These are phyloP conservation scores for Saxispiralis lemnorum DNA, from an alignment of 495 filamentous ascomycete species.

Conservation along the genomic window DNA sequence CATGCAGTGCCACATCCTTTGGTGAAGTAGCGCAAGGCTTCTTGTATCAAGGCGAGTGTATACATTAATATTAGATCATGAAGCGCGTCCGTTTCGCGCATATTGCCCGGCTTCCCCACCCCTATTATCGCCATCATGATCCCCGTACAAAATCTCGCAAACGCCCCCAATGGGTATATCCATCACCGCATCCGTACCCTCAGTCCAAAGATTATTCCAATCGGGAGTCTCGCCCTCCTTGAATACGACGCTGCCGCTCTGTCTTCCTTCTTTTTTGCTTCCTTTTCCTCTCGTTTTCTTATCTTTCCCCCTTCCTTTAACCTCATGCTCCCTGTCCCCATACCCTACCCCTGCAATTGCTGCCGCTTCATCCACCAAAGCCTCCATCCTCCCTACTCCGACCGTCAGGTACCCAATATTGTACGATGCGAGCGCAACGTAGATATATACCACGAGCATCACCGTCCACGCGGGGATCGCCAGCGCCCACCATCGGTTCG, in stretches of 20 bases:
- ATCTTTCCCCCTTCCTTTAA: slow-evolving; percentile 32
- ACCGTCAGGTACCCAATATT: slow-evolving; percentile 80
- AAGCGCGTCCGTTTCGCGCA: too few relatives aligned
- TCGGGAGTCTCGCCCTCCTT: slow-evolving; percentile 18
- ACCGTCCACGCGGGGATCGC: slow-evolving; percentile 82
- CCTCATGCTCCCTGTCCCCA: slow-evolving; percentile 22
- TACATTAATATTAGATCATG: too few relatives aligned
- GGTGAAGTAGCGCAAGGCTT: too few relatives aligned
- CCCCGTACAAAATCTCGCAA: slow-evolving; percentile 76
- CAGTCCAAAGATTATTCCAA: slow-evolving; percentile 72
- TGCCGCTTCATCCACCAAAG: slow-evolving; percentile 68
- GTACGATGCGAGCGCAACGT: slow-evolving; percentile 78
- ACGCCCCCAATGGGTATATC: slow-evolving; percentile 91
- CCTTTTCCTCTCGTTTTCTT: slow-evolving; percentile 9
- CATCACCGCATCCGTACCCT: slow-evolving; percentile 93
- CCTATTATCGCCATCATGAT: slow-evolving; percentile 2
- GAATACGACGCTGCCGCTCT: neutral
- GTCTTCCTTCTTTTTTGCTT: slow-evolving; percentile 14
- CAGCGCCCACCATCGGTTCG: slow-evolving; percentile 90
- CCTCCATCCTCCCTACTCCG: slow-evolving; percentile 63
- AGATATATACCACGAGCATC: slow-evolving; percentile 78
- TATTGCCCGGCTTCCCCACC: neutral
- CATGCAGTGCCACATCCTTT: too few relatives aligned
- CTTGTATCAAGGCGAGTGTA: neutral
- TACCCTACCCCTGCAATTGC: slow-evolving; percentile 67